A percentile compares a stretch with the other conserved stretches of the same genome.
These are phyloP conservation scores for Grosmannia clavigera DNA, from an alignment of 2,329 filamentous ascomycete species.

Conservation along the genomic window DNA sequence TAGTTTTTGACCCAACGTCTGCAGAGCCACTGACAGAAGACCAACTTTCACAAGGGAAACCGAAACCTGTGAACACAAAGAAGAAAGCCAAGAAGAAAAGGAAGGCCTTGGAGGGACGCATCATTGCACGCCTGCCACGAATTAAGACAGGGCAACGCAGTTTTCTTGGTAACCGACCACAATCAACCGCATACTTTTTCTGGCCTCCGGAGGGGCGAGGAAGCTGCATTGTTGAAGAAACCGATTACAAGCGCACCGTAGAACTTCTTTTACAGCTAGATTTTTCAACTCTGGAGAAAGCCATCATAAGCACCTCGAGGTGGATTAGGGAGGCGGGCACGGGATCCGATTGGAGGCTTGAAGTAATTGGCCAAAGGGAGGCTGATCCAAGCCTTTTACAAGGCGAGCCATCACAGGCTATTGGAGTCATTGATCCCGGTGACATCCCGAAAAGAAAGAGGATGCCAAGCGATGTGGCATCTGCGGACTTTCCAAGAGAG, in stretches of 20 bases:
- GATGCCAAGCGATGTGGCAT: conserved; percentile 15
- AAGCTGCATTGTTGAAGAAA: conserved; percentile 48
- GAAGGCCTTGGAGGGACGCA: conserved; percentile 41
- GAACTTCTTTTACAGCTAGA: conserved; percentile 63
- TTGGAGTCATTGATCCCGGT: neutral
- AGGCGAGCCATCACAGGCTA: neutral
- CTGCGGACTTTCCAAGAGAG: neutral
- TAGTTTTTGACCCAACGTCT: conserved; percentile 56
- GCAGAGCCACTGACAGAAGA: neutral
- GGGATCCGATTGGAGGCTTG: conserved; percentile 38
- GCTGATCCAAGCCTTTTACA: neutral
- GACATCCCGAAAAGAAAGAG: conserved; percentile 14
- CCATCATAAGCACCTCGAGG: conserved; percentile 50
- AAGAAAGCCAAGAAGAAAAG: conserved; percentile 30
- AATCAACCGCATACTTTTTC: conserved; percentile 47
- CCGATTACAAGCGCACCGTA: conserved; percentile 52
- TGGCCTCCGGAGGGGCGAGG: conserved; percentile 54
- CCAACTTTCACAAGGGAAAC: too few species aligned
- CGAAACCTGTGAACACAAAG: conserved; percentile 21
- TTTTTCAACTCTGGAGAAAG: conserved; percentile 54
- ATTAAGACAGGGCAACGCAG: conserved; percentile 47
- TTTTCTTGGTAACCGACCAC: conserved; percentile 35
- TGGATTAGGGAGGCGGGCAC: conserved; percentile 58
- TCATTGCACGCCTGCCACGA: conserved; percentile 50
- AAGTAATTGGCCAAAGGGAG: conserved; percentile 28